Percentiles rank a stretch among this genome's conserved stretches.
These are phyloP conservation scores for Wallemia mellicola DNA, from an alignment of 1,284 basidiomycete genomes.

Conservation along the genomic window DNA sequence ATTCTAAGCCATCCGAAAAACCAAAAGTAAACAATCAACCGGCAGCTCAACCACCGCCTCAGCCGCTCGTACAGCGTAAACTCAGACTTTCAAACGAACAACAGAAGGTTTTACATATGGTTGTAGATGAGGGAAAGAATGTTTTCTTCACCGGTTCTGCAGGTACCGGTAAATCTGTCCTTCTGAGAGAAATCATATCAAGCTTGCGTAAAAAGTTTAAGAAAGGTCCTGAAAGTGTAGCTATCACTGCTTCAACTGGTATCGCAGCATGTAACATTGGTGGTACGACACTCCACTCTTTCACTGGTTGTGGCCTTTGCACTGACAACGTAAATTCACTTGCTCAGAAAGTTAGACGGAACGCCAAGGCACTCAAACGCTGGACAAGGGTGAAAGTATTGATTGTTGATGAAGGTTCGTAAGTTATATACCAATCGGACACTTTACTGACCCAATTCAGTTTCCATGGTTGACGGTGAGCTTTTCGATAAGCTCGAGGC, in stretches of 20 bases:
- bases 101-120: slow-evolving; percentile 34
- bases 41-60: neutral
- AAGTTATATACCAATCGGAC: neutral
- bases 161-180: slow-evolving; percentile 79
- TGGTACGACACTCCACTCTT: slow-evolving; percentile 74
- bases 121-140: slow-evolving; percentile 39
- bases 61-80: slow-evolving; percentile 7
- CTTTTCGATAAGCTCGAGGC: slow-evolving; percentile 64
- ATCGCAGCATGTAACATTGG: slow-evolving; percentile 87
- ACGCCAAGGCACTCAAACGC: slow-evolving; percentile 31
- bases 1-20: too few relatives aligned
- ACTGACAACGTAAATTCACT: slow-evolving; percentile 33
- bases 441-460: slow-evolving; percentile 18
- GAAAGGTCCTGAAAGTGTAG: slow-evolving; percentile 28
- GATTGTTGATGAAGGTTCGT: slow-evolving; percentile 73
- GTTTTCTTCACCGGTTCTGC: slow-evolving; percentile 96
- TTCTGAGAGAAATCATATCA: slow-evolving; percentile 64
- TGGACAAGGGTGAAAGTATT: slow-evolving; percentile 52
- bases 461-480: slow-evolving; percentile 87
- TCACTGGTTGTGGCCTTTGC: slow-evolving; percentile 61
- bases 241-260: slow-evolving; percentile 52
- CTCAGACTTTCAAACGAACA: slow-evolving; percentile 47
- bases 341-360: slow-evolving; percentile 34
- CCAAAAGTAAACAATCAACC: neutral
- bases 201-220: slow-evolving; percentile 23